Evolutionary conservation across 2,329 filamentous ascomycete species (phyloP).

Genomic region (Acrocalymma vagum): DNA sequence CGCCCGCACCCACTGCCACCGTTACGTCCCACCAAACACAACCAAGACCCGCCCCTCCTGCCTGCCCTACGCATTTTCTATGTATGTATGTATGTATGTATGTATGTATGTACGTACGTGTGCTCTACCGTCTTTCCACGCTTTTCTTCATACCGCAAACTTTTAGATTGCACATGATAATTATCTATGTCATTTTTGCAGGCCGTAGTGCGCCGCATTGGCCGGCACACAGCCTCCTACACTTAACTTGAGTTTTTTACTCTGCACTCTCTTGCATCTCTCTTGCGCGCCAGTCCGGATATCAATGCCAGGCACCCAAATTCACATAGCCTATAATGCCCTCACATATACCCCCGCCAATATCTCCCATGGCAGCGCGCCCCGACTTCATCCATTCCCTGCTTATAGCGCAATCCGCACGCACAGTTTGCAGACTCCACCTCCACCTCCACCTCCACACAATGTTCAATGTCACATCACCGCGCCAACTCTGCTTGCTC

Average conservation of each 20-base stretch:
- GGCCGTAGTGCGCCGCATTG: slow-evolving; percentile 12
- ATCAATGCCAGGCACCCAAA: slow-evolving; percentile 22
- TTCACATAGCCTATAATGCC: slow-evolving; percentile 30
- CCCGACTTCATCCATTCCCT: slow-evolving; percentile 25
- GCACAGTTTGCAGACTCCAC: slow-evolving; percentile 7
- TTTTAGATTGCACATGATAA: slow-evolving; percentile 15
- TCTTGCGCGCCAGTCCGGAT: slow-evolving; percentile 16
- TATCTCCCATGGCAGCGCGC: slow-evolving; percentile 20
- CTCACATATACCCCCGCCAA: slow-evolving; percentile 40
- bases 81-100: too few species aligned
- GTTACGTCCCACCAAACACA: too few species aligned
- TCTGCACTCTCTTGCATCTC: too few species aligned
- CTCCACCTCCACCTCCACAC: slow-evolving; percentile 13
- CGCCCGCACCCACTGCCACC: too few species aligned
- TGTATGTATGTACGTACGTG: too few species aligned
- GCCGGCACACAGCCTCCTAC: too few species aligned
- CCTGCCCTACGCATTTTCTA: too few species aligned
- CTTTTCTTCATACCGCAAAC: slow-evolving; percentile 11
- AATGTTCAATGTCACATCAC: slow-evolving; percentile 26
- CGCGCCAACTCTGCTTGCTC: too few species aligned
- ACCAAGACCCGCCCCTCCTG: too few species aligned
- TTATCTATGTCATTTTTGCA: slow-evolving; percentile 10
- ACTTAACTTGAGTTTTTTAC: too few species aligned
- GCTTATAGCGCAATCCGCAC: slow-evolving; percentile 31
- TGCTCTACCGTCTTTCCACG: too few species aligned